Conservation (phyloP, 2,329 filamentous ascomycete species). For the Penicillium concentricum region DNA sequence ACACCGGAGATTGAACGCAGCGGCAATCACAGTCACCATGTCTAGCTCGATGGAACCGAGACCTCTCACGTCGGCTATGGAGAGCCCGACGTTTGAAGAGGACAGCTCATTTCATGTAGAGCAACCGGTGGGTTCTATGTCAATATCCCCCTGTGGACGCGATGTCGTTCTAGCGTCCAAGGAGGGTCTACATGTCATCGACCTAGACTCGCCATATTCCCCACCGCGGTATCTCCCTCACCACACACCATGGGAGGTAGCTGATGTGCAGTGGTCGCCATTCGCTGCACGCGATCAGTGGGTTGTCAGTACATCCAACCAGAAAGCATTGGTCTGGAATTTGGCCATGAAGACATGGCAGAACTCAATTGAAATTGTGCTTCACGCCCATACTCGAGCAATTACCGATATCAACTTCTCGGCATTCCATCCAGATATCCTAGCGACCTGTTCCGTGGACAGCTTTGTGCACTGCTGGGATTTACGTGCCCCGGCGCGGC, state of each 20-base stretch:
- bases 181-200: conserved; percentile 85
- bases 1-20: conserved; percentile 5
- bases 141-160: conserved; percentile 85
- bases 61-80: conserved; percentile 60
- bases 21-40: conserved; percentile 25
- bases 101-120: conserved; percentile 83
- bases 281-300: conserved; percentile 87
- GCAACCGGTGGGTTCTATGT: conserved; percentile 77
- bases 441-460: conserved; percentile 89
- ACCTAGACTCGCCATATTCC: conserved; percentile 85
- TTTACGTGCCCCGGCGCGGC: conserved; percentile 69
- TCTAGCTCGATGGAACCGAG: conserved; percentile 38
- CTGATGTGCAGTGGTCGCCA: conserved; percentile 95
- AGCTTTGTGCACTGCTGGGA: conserved; percentile 95
- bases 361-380: conserved; percentile 82
- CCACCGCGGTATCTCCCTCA: conserved; percentile 82
- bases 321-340: conserved; percentile 93
- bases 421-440: conserved; percentile 82
- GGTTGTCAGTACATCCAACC: conserved; percentile 92
- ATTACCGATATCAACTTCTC: conserved; percentile 98
- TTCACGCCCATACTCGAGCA: conserved; percentile 80
- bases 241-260: conserved; percentile 88
- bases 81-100: conserved; percentile 83
- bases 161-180: conserved; percentile 90
- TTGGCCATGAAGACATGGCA: conserved; percentile 68